These are phyloP conservation scores for Candida stauntonica DNA, from an alignment of 805 yeast species.

Conservation along the genomic window DNA sequence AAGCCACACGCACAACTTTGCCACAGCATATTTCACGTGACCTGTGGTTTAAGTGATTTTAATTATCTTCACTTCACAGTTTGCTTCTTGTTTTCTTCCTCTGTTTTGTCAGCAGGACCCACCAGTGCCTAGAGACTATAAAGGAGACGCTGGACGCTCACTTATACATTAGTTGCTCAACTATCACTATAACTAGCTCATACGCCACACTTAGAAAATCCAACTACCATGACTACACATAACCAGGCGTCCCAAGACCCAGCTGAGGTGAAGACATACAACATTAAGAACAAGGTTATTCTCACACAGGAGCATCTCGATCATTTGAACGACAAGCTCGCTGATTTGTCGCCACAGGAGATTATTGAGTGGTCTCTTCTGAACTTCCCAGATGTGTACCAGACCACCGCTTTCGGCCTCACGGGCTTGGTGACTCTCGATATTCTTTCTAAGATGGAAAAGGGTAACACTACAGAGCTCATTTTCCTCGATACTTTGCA, in stretches of 20 bases:
- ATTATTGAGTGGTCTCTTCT: conserved; percentile 75
- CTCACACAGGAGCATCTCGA: conserved; percentile 52
- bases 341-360: conserved; percentile 56
- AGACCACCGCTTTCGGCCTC: conserved; percentile 93
- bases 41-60: too few species aligned
- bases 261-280: conserved; percentile 7
- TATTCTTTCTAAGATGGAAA: conserved; percentile 56
- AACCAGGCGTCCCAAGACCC: too few species aligned
- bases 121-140: too few species aligned
- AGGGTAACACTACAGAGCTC: conserved; percentile 52
- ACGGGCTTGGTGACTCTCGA: conserved; percentile 89
- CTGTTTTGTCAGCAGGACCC: too few species aligned
- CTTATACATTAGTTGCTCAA: not conserved
- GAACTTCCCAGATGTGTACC: conserved; percentile 80
- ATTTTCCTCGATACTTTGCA: conserved; percentile 87
- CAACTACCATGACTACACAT: conserved; percentile 1
- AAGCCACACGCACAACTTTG: too few species aligned
- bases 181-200: too few species aligned
- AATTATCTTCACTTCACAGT: too few species aligned
- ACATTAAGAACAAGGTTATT: conserved; percentile 30
- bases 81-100: too few species aligned
- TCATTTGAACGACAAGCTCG: conserved; percentile 61
- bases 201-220: not conserved
- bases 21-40: too few species aligned
- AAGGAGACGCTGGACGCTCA: not conserved